phyloP scores from a whole-genome alignment of 139 green algal species.

The Gonium pectorale region DNA sequence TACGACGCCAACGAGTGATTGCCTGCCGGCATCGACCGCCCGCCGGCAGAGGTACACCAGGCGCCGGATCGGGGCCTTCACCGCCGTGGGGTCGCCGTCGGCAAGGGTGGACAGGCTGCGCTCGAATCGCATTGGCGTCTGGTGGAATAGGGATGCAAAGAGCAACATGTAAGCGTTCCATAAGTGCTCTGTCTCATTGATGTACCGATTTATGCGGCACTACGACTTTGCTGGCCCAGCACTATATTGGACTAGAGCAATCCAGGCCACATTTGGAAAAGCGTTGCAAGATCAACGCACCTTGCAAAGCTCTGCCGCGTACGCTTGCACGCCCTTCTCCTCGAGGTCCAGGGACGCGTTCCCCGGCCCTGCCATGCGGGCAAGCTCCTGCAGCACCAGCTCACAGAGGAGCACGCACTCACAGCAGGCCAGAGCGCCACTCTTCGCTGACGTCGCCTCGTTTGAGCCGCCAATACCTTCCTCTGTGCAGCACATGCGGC shows the following conservation, averaged over 20 bases:
- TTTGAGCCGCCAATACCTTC: too few species aligned
- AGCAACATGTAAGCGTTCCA: too few species aligned
- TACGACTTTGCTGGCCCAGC: too few species aligned
- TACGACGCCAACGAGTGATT: background rate
- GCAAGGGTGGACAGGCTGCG: background rate
- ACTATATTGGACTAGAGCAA: too few species aligned
- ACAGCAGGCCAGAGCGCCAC: too few species aligned
- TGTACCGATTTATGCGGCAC: too few species aligned
- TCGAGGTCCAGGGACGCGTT: background rate
- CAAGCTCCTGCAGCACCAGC: slow-evolving; percentile 30
- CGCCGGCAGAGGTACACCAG: slow-evolving; percentile 14
- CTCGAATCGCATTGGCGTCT: slow-evolving; percentile 12
- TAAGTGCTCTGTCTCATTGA: too few species aligned
- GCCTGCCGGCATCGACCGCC: background rate
- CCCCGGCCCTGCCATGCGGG: background rate
- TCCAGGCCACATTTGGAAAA: too few species aligned
- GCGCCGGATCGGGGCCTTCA: background rate
- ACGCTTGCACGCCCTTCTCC: background rate
- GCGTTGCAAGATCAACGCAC: too few species aligned
- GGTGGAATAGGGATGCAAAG: too few species aligned
- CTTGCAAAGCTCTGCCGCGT: slow-evolving; percentile 25
- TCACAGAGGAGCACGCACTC: slow-evolving; percentile 11
- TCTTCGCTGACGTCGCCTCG: too few species aligned
- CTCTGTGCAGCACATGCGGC: too few species aligned
- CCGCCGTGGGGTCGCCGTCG: background rate